Percentiles rank a stretch among this genome's conserved stretches.
These are phyloP conservation scores for Onygenales sp. DNA, from an alignment of 2,329 filamentous ascomycete genomes.

Conservation along the genomic window DNA sequence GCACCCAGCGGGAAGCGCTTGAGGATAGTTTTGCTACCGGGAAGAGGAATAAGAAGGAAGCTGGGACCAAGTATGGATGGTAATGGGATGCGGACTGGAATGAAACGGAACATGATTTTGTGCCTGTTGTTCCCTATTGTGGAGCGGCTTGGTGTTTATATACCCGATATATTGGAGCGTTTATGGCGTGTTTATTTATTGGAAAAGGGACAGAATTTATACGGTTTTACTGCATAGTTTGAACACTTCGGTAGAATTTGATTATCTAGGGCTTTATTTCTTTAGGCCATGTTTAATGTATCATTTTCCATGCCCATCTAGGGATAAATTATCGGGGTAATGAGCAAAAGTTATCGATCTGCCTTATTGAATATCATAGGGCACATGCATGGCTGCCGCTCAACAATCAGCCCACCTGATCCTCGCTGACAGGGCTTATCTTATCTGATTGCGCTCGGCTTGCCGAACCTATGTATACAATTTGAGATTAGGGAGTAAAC, in stretches of 20 bases:
- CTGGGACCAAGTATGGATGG: constrained; percentile 79
- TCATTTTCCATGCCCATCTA: background rate
- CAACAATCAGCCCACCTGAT: too few relatives aligned
- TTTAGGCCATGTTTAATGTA: background rate
- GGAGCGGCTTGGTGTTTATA: background rate
- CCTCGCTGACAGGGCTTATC: too few relatives aligned
- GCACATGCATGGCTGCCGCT: too few relatives aligned
- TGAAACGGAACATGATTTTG: too few relatives aligned
- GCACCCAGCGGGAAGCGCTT: constrained; percentile 72
- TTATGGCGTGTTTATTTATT: background rate
- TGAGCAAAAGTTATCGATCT: background rate
- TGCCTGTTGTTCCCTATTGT: background rate
- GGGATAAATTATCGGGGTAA: background rate
- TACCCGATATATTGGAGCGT: background rate
- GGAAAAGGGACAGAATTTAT: background rate
- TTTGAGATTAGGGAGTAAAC: too few relatives aligned
- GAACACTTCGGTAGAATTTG: too few relatives aligned
- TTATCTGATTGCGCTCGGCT: too few relatives aligned
- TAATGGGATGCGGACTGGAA: constrained; percentile 19
- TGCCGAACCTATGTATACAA: too few relatives aligned
- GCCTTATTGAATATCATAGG: too few relatives aligned
- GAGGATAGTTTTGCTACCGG: constrained; percentile 87
- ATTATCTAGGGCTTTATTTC: too few relatives aligned
- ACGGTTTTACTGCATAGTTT: too few relatives aligned
- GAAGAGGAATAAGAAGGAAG: constrained; percentile 69